phyloP scores from a whole-genome alignment of 345 rosid species.

The Eucalyptus sideroxylon region DNA sequence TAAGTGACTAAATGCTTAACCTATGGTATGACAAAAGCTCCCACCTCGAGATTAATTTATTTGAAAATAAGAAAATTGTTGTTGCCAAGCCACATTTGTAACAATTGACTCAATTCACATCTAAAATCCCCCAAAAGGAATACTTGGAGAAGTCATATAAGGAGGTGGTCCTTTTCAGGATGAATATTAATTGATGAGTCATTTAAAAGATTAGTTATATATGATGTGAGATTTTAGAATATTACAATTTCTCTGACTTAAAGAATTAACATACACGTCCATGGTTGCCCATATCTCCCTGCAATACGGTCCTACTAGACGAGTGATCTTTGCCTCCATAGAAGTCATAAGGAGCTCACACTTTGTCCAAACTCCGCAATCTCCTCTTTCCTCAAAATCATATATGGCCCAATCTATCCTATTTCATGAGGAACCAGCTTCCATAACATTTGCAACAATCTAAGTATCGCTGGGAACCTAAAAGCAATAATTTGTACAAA shows the following conservation, averaged over 20 bases:
- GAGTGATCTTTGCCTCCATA: not conserved
- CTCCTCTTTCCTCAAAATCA: not conserved
- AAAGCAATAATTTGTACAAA: not conserved
- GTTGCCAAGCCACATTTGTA: not conserved
- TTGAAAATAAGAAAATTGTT: not conserved
- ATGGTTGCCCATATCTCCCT: not conserved
- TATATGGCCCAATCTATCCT: not conserved
- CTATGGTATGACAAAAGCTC: not conserved
- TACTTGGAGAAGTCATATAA: not conserved
- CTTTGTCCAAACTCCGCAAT: not conserved
- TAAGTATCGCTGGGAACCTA: rapidly evolving
- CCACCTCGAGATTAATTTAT: not conserved
- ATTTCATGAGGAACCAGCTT: not conserved
- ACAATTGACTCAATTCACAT: not conserved
- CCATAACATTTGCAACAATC: not conserved
- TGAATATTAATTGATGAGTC: not conserved
- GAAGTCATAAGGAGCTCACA: not conserved
- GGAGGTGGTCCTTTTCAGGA: not conserved
- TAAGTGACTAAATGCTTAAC: not conserved
- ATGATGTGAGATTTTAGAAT: not conserved
- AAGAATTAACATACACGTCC: not conserved
- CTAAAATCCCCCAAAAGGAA: not conserved
- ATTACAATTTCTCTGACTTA: not conserved
- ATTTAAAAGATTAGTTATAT: rapidly evolving
- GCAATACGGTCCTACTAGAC: not conserved